Conservation (phyloP, 2,329 filamentous ascomycete genomes). For the Sporothrix luriei region DNA sequence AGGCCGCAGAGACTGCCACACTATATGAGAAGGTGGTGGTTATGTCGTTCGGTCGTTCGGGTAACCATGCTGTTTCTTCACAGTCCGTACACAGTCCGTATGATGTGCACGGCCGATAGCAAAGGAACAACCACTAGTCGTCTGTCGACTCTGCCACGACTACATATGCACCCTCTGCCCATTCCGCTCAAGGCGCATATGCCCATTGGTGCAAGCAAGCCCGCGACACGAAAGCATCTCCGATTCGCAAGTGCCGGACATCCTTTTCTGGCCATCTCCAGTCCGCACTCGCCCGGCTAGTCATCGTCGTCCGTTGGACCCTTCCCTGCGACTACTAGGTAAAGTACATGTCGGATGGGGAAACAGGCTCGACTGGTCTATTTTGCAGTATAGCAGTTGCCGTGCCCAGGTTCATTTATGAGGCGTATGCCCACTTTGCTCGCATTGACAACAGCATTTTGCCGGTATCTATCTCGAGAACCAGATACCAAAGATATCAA, state of each 20-base stretch:
- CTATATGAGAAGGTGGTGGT: not conserved
- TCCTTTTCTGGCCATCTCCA: not conserved
- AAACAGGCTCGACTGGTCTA: not conserved
- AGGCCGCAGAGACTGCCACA: slow-evolving; percentile 6
- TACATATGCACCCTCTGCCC: slow-evolving; percentile 4
- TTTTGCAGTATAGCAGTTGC: slow-evolving; percentile 7
- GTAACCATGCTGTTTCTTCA: not conserved
- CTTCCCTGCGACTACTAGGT: not conserved
- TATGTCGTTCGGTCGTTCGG: slow-evolving; percentile 22
- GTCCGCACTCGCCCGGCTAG: not conserved
- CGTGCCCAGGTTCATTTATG: slow-evolving; percentile 17
- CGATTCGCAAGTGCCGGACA: slow-evolving; percentile 20
- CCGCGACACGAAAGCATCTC: not conserved
- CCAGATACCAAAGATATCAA: slow-evolving; percentile 11
- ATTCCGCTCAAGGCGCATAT: not conserved
- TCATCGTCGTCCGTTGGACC: slow-evolving; percentile 7
- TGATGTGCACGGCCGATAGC: slow-evolving; percentile 24
- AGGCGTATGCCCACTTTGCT: not conserved
- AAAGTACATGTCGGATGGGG: not conserved
- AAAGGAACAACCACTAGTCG: not conserved
- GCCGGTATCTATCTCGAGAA: slow-evolving; percentile 17
- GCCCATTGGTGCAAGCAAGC: not conserved
- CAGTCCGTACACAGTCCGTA: not conserved
- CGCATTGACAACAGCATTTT: slow-evolving; percentile 24
- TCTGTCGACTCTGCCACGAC: not conserved